Percentiles rank a stretch among this genome's conserved stretches.
Conservation (phyloP, 805 yeast genomes). For the Kluyveromyces wickerhamii region DNA sequence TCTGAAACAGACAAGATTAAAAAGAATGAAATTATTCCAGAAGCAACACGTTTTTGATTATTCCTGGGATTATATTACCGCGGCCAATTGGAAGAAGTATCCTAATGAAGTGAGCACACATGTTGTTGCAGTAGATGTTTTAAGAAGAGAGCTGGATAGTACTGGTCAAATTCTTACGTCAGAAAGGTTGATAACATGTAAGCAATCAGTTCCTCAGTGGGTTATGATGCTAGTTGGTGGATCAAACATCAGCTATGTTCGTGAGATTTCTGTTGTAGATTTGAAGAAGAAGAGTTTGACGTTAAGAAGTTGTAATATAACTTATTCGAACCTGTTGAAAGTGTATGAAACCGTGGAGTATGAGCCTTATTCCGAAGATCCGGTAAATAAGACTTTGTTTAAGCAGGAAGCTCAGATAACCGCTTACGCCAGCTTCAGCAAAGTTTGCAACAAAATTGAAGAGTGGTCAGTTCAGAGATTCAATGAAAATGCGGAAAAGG, state of each 20-base stretch:
- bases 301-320: conserved; percentile 80
- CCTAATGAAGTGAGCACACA: conserved; percentile 93
- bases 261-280: conserved; percentile 86
- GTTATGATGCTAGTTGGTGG: conserved; percentile 65
- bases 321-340: conserved; percentile 63
- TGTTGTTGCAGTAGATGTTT: conserved; percentile 86
- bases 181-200: conserved; percentile 82
- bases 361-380: conserved; percentile 53
- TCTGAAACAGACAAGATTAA: not conserved
- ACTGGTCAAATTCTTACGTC: conserved; percentile 53
- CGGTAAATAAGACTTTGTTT: conserved; percentile 49
- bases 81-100: conserved; percentile 94
- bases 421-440: conserved; percentile 65
- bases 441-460: conserved; percentile 74
- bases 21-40: conserved; percentile 68
- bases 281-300: conserved; percentile 52
- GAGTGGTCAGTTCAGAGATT: conserved; percentile 90
- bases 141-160: conserved; percentile 60
- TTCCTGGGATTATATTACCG: conserved; percentile 90
- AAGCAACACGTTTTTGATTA: conserved; percentile 65
- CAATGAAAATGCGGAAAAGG: conserved; percentile 76
- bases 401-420: conserved; percentile 81
- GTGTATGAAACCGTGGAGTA: conserved; percentile 88
- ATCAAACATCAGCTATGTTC: conserved; percentile 62
- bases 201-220: conserved; percentile 85